A percentile compares a stretch with the other conserved stretches of the same genome.
Conservation (phyloP, 441 rosid species). For the Aleurites moluccanus region DNA sequence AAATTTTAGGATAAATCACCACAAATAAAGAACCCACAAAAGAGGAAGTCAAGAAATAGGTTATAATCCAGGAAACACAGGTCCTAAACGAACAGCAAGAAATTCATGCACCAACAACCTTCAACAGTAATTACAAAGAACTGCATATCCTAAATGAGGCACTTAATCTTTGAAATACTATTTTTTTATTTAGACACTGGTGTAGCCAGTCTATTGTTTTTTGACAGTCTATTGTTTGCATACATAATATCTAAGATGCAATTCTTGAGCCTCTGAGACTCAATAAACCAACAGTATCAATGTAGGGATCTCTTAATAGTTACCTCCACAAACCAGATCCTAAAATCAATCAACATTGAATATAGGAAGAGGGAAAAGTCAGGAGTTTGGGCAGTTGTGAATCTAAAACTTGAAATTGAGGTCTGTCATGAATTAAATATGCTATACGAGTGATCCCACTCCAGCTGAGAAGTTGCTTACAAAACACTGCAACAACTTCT, state of each 20-base stretch:
- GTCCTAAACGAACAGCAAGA: not conserved
- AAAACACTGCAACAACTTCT: not conserved
- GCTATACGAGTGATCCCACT: not conserved
- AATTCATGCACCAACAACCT: not conserved
- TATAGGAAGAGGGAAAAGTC: too few species aligned
- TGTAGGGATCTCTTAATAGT: too few species aligned
- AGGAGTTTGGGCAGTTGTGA: not conserved
- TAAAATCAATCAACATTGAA: too few species aligned
- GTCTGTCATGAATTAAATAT: not conserved
- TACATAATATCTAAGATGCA: not conserved
- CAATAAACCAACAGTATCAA: not conserved
- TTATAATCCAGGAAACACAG: not conserved
- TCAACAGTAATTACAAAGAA: not conserved
- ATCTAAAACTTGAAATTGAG: not conserved
- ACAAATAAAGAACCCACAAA: not conserved
- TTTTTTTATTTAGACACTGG: not conserved
- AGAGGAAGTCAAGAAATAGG: not conserved
- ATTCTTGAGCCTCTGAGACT: constrained; percentile 10
- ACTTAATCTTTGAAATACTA: not conserved
- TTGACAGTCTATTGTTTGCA: not conserved
- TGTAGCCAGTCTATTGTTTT: not conserved
- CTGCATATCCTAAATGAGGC: not conserved
- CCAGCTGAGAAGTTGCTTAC: not conserved
- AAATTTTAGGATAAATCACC: not conserved
- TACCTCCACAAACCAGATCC: too few species aligned